phyloP scores from a whole-genome alignment of 192 early-diverging fungal genomes.

The Coemansia sp. region DNA sequence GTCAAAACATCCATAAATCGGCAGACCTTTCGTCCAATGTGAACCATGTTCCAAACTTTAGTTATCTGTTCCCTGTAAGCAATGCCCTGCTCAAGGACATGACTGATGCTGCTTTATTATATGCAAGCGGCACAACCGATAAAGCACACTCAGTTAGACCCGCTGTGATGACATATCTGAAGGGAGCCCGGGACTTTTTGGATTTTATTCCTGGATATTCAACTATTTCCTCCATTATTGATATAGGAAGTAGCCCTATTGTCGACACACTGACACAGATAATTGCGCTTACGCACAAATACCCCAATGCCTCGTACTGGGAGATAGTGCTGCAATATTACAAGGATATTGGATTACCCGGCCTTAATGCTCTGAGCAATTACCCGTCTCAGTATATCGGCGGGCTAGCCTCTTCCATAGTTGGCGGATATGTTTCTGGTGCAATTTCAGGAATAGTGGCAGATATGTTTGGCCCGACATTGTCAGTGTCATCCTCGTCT shows the following conservation, averaged over 20 bases:
- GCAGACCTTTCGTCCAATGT: not conserved
- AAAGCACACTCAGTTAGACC: not conserved
- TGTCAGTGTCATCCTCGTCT: not conserved
- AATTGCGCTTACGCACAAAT: slow-evolving; percentile 27
- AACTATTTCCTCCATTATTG: too few species aligned
- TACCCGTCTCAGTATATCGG: slow-evolving; percentile 35
- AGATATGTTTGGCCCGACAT: slow-evolving; percentile 9
- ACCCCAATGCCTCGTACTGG: slow-evolving; percentile 31
- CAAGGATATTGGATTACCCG: slow-evolving; percentile 37
- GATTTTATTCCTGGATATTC: too few species aligned
- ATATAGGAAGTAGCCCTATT: too few species aligned
- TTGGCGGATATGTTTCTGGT: slow-evolving; percentile 42
- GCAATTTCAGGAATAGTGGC: slow-evolving; percentile 17
- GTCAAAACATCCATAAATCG: not conserved
- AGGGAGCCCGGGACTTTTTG: too few species aligned
- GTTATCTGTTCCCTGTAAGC: slow-evolving; percentile 27
- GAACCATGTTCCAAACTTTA: slow-evolving; percentile 22
- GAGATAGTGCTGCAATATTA: slow-evolving; percentile 29
- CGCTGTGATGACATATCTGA: slow-evolving; percentile 12
- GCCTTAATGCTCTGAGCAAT: slow-evolving; percentile 12
- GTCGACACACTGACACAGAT: too few species aligned
- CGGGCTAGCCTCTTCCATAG: slow-evolving; percentile 19
- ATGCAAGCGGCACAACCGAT: not conserved
- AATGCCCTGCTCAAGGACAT: slow-evolving; percentile 17
- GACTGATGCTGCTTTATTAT: slow-evolving; percentile 10